Conservation (phyloP, 176 grass and related monocot genomes). For the Oropetium thomaeum region DNA sequence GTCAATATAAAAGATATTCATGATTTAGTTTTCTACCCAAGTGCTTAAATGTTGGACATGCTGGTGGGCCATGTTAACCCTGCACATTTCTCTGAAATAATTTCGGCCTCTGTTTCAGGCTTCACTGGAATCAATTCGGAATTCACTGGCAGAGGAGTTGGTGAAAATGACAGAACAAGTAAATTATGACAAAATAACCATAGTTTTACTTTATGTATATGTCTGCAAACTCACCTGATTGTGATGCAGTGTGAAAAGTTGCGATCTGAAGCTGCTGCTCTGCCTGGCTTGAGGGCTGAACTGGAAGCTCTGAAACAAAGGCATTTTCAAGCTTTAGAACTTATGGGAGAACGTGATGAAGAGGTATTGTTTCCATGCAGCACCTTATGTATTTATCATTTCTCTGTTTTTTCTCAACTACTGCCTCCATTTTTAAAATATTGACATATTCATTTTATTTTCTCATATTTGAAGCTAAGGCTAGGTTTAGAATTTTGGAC, state of each 20-base stretch:
- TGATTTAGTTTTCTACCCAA: not conserved
- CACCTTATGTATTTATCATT: not conserved
- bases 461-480: not conserved
- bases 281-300: conserved; percentile 88
- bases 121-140: conserved; percentile 92
- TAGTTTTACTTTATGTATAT: conserved; percentile 12
- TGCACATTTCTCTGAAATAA: conserved; percentile 20
- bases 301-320: conserved; percentile 92
- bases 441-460: too few species aligned
- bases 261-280: conserved; percentile 58
- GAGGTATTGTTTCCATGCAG: conserved; percentile 52
- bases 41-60: not conserved
- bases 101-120: conserved; percentile 47
- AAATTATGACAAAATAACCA: conserved; percentile 14
- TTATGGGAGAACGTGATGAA: conserved; percentile 99
- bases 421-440: too few species aligned
- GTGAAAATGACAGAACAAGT: conserved; percentile 99
- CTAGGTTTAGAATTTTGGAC: not conserved
- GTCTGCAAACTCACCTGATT: conserved; percentile 18
- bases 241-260: conserved; percentile 91
- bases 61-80: not conserved
- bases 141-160: conserved; percentile 94
- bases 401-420: too few species aligned
- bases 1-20: not conserved
- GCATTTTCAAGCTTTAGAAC: conserved; percentile 86